Evolutionary conservation across 2,329 filamentous ascomycete species (phyloP).

Genomic region (Penicillium sp.): DNA sequence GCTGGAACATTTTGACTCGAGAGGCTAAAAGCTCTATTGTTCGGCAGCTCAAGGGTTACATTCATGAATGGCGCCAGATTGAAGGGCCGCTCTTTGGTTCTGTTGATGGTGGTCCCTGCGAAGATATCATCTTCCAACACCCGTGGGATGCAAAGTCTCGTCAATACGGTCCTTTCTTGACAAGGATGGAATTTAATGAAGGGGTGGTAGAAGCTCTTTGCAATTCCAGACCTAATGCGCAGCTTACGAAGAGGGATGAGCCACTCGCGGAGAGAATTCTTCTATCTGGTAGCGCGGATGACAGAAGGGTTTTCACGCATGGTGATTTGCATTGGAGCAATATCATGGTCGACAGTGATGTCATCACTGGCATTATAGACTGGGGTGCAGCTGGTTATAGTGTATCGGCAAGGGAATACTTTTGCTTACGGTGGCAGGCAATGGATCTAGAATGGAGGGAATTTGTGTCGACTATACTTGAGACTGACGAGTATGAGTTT

Average conservation of each 20-base stretch:
- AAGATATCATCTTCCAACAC: constrained; percentile 16
- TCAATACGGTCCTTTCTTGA: constrained; percentile 17
- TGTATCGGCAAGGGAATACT: constrained; percentile 11
- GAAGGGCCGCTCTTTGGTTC: constrained; percentile 12
- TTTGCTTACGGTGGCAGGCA: constrained; percentile 5
- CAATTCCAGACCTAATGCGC: constrained; percentile 13
- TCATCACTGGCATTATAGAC: constrained; percentile 10
- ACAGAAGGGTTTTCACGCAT: constrained; percentile 10
- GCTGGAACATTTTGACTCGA: constrained; percentile 8
- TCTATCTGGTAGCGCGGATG: constrained; percentile 3
- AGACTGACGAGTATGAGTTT: constrained; percentile 9
- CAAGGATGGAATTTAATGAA: constrained; percentile 13
- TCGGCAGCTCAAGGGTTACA: constrained; percentile 8
- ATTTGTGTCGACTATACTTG: constrained; percentile 2
- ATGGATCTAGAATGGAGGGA: constrained; percentile 10
- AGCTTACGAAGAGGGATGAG: constrained; percentile 9
- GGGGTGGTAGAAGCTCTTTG: constrained; percentile 19
- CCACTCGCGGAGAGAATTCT: constrained; percentile 10
- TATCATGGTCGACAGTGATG: constrained; percentile 10
- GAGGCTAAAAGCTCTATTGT: constrained; percentile 7
- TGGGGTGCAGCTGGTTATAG: constrained; percentile 14
- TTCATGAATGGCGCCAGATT: constrained; percentile 11
- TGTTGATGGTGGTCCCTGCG: constrained; percentile 11
- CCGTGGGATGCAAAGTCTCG: constrained; percentile 9
- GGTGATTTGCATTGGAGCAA: constrained; percentile 13